phyloP scores from a whole-genome alignment of 257 asterid genomes.

The Cinchona pubescens region DNA sequence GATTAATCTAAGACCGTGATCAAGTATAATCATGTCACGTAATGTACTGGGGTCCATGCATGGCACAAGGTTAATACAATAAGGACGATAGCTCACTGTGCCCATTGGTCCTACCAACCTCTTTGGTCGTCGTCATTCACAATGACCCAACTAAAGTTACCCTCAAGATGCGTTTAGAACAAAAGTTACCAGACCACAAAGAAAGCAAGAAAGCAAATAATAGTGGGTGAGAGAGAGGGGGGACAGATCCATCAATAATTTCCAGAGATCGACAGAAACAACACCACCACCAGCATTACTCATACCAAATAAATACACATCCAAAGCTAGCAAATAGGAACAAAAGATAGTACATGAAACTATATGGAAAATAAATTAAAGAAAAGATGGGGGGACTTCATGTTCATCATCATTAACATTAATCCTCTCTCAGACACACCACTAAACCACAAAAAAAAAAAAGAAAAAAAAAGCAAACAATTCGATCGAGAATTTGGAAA shows the following conservation, averaged over 20 bases:
- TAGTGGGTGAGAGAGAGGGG: not conserved
- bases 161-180: not conserved
- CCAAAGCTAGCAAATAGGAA: slow-evolving; percentile 18
- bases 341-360: not conserved
- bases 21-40: not conserved
- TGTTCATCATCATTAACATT: slow-evolving; percentile 19
- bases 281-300: slow-evolving; percentile 1
- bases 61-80: not conserved
- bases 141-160: not conserved
- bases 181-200: not conserved
- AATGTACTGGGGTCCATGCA: not conserved
- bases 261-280: slow-evolving; percentile 12
- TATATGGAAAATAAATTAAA: not conserved
- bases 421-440: slow-evolving; percentile 21
- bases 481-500: slow-evolving; percentile 2
- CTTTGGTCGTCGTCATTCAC: not conserved
- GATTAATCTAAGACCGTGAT: not conserved
- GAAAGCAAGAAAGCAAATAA: not conserved
- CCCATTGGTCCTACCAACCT: not conserved
- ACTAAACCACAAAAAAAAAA: no score
- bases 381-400: not conserved
- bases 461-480: slow-evolving; percentile 19
- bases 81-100: not conserved
- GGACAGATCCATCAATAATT: not conserved
- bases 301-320: slow-evolving; percentile 29